A percentile compares a stretch with the other conserved stretches of the same genome.
phyloP scores from a whole-genome alignment of 805 yeast genomes.

The Groenewaldozyma tartarivorans region DNA sequence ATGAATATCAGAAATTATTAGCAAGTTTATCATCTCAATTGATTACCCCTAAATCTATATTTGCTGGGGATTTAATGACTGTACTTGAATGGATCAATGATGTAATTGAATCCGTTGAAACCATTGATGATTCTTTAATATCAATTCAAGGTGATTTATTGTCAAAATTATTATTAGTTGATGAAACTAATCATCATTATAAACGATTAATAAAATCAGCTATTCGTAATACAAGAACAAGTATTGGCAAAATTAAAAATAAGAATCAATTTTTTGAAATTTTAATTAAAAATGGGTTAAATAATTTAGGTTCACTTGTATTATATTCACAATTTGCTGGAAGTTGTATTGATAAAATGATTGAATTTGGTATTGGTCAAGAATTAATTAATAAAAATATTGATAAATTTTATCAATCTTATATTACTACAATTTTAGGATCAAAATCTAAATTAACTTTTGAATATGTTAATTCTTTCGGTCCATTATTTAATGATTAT shows the following conservation, averaged over 20 bases:
- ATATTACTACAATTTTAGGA: constrained; percentile 23
- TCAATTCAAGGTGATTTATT: constrained; percentile 15
- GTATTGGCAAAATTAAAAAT: constrained; percentile 6
- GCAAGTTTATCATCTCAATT: too few species aligned
- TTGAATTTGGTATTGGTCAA: constrained; percentile 15
- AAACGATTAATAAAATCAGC: constrained; percentile 18
- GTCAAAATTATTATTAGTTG: constrained; percentile 27
- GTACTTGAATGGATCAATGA: constrained; percentile 48
- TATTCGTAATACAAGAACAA: constrained; percentile 22
- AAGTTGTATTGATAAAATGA: constrained; percentile 18
- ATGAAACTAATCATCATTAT: constrained; percentile 17
- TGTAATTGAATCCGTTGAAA: constrained; percentile 20
- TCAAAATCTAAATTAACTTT: constrained; percentile 19
- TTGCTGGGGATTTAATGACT: constrained; percentile 38
- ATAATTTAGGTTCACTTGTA: neutral
- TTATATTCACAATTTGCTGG: constrained; percentile 22
- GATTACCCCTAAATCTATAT: neutral
- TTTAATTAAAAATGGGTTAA: neutral
- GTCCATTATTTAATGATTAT: constrained; percentile 37
- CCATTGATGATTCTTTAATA: neutral
- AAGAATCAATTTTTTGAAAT: constrained; percentile 1
- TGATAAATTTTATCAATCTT: constrained; percentile 17
- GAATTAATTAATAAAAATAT: constrained; percentile 10
- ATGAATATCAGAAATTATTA: too few species aligned
- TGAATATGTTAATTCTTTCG: constrained; percentile 25